Base-by-base conservation (phyloP, 2,329 filamentous ascomycete species). In the Nemania bipapillata region DNA sequence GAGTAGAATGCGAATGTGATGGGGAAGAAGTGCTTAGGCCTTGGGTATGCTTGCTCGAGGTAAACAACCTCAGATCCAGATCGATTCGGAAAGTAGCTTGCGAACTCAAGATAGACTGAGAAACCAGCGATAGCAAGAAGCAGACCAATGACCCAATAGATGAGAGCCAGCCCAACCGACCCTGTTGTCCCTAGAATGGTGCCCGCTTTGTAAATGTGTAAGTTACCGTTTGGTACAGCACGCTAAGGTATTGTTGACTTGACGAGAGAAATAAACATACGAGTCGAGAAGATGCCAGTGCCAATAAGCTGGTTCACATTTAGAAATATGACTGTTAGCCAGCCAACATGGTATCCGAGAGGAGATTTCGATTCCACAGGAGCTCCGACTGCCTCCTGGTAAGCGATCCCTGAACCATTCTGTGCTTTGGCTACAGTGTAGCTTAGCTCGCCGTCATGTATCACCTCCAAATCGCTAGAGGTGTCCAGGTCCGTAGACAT, bases 251-350 rank as follows among this genome's bases (percentile, higher is more conserved):
- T 24, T 4, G 17, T 6, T 20, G 35, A 9, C n/a, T 32, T 28
- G 28, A 26, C 24, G 24, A 49, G n/a, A n/a, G n/a, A n/a, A 22
- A 53, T 40, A 54, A 9, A 54, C 75, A 65, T 70, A 77, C 76
- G 76, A 9, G 66, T 70, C 4, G 86, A 87, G 70, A 86, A 89
- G 6, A 89, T 83, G 4, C 88, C 87, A 0, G 87, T 90, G 1
- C 88, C 88, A 52, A 90, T 83, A 87, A 90, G 90, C 76, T 86
- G 86, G 63, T 84, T 77, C 55, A 90, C 77, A 70, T 90, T 90
- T 28, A 90, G 75, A 63, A 88, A 86, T 22, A 89, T 80, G 22
- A 88, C 86, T 0, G 87, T 87, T 28, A 86, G 73, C 17, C 82
- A 82, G 1, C 84, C 84, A 42, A 90, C 87, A 9, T 84, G 79